Evolutionary conservation across 2,329 filamentous ascomycete species (phyloP).

Genomic region (Fusarium incarnatum): DNA sequence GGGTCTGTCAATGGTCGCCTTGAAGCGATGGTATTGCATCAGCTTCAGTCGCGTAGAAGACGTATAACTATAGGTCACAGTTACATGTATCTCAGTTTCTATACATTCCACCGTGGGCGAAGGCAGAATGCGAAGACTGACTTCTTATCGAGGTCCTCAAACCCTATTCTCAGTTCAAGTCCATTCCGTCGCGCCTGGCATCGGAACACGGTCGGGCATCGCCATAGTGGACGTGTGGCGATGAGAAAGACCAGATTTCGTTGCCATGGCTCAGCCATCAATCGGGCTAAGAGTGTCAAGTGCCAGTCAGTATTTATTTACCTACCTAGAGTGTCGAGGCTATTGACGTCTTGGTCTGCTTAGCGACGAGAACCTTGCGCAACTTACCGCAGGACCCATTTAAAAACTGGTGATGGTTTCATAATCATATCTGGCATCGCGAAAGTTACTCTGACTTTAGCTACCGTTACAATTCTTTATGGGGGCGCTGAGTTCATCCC

Average conservation of each 20-base stretch:
- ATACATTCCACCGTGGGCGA: too few species aligned
- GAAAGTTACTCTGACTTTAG: background rate
- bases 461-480: background rate
- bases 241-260: background rate
- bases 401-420: background rate
- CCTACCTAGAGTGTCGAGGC: too few species aligned
- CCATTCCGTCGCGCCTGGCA: too few species aligned
- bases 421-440: background rate
- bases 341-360: background rate
- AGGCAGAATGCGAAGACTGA: too few species aligned
- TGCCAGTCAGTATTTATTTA: too few species aligned
- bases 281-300: rapidly evolving
- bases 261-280: rapidly evolving
- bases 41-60: too few species aligned
- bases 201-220: background rate
- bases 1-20: too few species aligned
- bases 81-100: too few species aligned
- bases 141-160: too few species aligned
- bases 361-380: background rate
- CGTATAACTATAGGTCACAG: too few species aligned
- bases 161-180: background rate
- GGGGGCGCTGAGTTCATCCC: too few species aligned
- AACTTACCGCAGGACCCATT: background rate
- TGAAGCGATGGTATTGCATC: too few species aligned
- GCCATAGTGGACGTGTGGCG: background rate